Evolutionary conservation across 2,329 filamentous ascomycete genomes (phyloP).

Genomic region (Trichoderma semiorbis): DNA sequence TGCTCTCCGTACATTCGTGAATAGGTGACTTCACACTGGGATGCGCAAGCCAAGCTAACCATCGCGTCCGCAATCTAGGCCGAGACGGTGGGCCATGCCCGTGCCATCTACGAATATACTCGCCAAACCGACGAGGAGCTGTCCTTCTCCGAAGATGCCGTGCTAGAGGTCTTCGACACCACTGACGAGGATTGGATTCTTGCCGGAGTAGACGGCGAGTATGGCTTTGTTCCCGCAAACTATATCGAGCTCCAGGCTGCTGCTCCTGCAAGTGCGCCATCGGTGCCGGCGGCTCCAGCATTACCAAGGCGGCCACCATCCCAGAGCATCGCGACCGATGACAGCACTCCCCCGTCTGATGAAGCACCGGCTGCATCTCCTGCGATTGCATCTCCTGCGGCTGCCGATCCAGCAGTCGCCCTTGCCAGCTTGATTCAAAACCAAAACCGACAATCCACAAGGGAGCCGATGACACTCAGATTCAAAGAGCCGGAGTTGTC

Average conservation of each 20-base stretch:
- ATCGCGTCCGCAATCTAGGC: constrained; percentile 25
- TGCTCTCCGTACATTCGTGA: background rate
- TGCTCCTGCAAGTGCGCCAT: constrained; percentile 42
- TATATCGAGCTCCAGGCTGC: constrained; percentile 74
- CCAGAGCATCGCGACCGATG: constrained; percentile 26
- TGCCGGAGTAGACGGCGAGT: constrained; percentile 79
- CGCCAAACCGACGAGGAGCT: constrained; percentile 97
- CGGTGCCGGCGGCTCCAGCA: constrained; percentile 36
- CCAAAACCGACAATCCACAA: constrained; percentile 39
- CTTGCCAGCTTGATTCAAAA: constrained; percentile 55
- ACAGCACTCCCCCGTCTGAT: background rate
- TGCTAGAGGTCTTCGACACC: constrained; percentile 80
- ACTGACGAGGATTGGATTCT: constrained; percentile 96
- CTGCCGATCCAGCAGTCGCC: constrained; percentile 50
- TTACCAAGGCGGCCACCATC: constrained; percentile 43
- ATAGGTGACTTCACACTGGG: background rate
- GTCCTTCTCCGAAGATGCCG: constrained; percentile 86
- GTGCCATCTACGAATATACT: constrained; percentile 96
- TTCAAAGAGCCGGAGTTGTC: constrained; percentile 28
- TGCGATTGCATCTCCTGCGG: constrained; percentile 44
- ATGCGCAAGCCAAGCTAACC: constrained; percentile 40
- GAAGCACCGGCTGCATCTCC: constrained; percentile 46
- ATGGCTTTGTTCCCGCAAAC: constrained; percentile 91
- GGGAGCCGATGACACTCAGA: constrained; percentile 21
- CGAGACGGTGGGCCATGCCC: constrained; percentile 58